Evolutionary conservation across 2,329 filamentous ascomycete genomes (phyloP).

Genomic region (Elsinoe perseae): DNA sequence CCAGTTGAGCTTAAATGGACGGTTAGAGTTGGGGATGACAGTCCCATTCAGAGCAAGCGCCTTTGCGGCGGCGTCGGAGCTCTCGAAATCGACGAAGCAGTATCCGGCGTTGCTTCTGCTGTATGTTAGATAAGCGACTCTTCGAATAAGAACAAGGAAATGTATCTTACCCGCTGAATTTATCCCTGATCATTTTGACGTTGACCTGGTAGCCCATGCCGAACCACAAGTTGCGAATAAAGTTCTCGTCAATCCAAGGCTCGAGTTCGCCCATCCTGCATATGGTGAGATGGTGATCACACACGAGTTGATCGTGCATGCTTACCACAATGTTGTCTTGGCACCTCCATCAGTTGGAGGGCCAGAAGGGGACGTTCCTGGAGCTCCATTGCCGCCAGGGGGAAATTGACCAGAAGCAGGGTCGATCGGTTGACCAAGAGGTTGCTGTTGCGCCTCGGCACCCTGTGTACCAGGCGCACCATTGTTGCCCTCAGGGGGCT

Average conservation of each 20-base stretch:
- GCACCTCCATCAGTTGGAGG: conserved; percentile 36
- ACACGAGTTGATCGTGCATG: conserved; percentile 18
- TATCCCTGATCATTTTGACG: conserved; percentile 99
- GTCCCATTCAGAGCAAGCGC: conserved; percentile 84
- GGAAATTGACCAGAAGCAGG: conserved; percentile 33
- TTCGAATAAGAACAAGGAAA: background rate
- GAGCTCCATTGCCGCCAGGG: conserved; percentile 42
- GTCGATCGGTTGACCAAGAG: conserved; percentile 52
- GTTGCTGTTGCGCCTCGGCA: conserved; percentile 44
- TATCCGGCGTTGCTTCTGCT: conserved; percentile 83
- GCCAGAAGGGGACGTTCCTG: conserved; percentile 27
- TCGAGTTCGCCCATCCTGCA: conserved; percentile 97
- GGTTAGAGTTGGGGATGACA: conserved; percentile 85
- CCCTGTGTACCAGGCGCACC: conserved; percentile 46
- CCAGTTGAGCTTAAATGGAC: conserved; percentile 99
- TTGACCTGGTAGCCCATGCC: conserved; percentile 91
- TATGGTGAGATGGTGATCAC: conserved; percentile 24
- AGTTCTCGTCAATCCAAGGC: conserved; percentile 98
- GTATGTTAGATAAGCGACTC: conserved; percentile 17
- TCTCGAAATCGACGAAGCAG: conserved; percentile 92
- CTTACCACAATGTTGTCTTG: conserved; percentile 49
- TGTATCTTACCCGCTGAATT: conserved; percentile 78
- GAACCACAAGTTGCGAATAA: conserved; percentile 91
- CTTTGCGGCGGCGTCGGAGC: conserved; percentile 77
- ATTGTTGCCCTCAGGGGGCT: conserved; percentile 39